Evolutionary conservation across 2,329 filamentous ascomycete species (phyloP).

Genomic region (Cercospora berteroae): DNA sequence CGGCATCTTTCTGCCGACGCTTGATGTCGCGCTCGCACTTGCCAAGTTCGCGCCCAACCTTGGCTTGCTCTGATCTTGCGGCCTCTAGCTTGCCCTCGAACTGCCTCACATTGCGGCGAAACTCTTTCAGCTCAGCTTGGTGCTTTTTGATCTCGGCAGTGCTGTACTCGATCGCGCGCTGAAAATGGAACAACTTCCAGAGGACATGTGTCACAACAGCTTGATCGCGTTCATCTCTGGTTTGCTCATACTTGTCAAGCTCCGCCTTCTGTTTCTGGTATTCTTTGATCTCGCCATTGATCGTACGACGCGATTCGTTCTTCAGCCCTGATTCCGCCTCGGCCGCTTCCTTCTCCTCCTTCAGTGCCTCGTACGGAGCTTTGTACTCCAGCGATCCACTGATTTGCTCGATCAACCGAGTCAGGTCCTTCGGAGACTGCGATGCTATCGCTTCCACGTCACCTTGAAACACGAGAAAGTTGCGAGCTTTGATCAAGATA

Average conservation of each 20-base stretch:
- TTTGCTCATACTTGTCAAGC: constrained; percentile 87
- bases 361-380: constrained; percentile 86
- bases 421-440: constrained; percentile 90
- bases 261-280: constrained; percentile 97
- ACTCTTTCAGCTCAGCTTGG: constrained; percentile 91
- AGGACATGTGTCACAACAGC: constrained; percentile 90
- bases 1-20: constrained; percentile 79
- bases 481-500: constrained; percentile 95
- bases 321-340: constrained; percentile 86
- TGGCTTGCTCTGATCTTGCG: constrained; percentile 78
- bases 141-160: constrained; percentile 87
- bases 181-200: constrained; percentile 96
- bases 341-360: constrained; percentile 79
- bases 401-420: constrained; percentile 92
- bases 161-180: constrained; percentile 88
- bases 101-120: constrained; percentile 80
- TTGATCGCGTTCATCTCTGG: constrained; percentile 84
- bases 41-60: constrained; percentile 70
- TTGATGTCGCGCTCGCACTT: constrained; percentile 85
- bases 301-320: constrained; percentile 82
- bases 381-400: constrained; percentile 95
- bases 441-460: constrained; percentile 96
- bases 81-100: constrained; percentile 78
- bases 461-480: constrained; percentile 97
- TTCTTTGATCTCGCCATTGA: constrained; percentile 97